Evolutionary conservation across 139 green algal genomes (phyloP).

Genomic region (Nannochloris sp.): DNA sequence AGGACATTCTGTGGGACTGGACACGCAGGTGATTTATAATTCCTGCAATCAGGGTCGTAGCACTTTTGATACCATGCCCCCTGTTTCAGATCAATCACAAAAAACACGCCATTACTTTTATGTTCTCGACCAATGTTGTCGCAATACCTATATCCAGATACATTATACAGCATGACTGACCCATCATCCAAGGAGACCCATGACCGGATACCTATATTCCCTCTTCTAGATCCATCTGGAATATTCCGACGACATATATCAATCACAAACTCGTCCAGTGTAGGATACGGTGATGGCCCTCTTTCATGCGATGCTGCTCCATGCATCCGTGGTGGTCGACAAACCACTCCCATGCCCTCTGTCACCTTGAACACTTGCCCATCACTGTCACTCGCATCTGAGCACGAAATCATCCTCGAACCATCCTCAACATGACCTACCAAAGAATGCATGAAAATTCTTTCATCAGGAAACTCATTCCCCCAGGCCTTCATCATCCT

Average conservation of each 20-base stretch:
- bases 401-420: constrained; percentile 27
- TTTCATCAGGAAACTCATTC: neutral
- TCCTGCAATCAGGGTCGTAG: constrained; percentile 40
- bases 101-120: constrained; percentile 62
- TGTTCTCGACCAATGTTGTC: constrained; percentile 56
- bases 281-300: constrained; percentile 36
- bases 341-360: no score
- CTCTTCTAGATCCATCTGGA: neutral
- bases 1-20: constrained; percentile 29
- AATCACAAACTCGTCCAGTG: constrained; percentile 41
- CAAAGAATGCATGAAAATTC: constrained; percentile 10
- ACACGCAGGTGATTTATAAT: constrained; percentile 33
- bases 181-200: constrained; percentile 29
- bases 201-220: constrained; percentile 28
- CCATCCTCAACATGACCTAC: constrained; percentile 18
- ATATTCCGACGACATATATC: constrained; percentile 14
- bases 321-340: no score
- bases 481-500: constrained; percentile 19
- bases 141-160: constrained; percentile 36
- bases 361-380: neutral
- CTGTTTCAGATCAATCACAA: constrained; percentile 32
- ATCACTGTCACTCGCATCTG: constrained; percentile 9
- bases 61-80: constrained; percentile 43
- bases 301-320: no score
- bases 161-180: constrained; percentile 32